phyloP scores from a whole-genome alignment of 2,329 filamentous ascomycete genomes.

The Cryphonectria radicalis region DNA sequence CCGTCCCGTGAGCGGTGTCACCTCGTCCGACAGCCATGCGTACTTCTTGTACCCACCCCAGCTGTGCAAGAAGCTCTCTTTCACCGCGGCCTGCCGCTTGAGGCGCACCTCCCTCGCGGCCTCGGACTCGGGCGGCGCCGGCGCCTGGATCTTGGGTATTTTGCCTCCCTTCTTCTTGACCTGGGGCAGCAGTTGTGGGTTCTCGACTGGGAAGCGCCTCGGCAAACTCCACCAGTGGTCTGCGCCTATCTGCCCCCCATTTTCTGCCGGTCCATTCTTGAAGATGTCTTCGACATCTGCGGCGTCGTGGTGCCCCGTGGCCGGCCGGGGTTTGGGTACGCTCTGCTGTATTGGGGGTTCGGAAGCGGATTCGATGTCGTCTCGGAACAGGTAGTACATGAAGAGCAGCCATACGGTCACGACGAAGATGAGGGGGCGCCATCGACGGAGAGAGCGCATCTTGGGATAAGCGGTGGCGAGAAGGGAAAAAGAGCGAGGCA shows the following conservation, averaged over 20 bases:
- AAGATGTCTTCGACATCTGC: constrained; percentile 18
- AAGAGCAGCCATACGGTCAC: constrained; percentile 26
- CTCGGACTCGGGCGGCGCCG: constrained; percentile 52
- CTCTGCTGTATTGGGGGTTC: constrained; percentile 26
- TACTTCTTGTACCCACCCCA: constrained; percentile 65
- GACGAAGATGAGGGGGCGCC: constrained; percentile 27
- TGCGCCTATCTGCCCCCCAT: constrained; percentile 23
- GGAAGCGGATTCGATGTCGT: constrained; percentile 23
- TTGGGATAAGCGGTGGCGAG: not conserved
- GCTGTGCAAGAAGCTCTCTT: constrained; percentile 55
- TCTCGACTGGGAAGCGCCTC: constrained; percentile 41
- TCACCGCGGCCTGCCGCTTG: constrained; percentile 49
- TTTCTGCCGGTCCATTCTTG: constrained; percentile 16
- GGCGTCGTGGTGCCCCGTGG: constrained; percentile 23
- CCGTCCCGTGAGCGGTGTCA: constrained; percentile 59
- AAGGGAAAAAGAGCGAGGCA: not conserved
- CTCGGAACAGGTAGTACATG: constrained; percentile 26
- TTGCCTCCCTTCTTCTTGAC: not conserved
- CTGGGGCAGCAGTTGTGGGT: constrained; percentile 42
- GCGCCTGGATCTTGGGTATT: constrained; percentile 62
- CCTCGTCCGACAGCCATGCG: constrained; percentile 68
- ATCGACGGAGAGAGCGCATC: constrained; percentile 28
- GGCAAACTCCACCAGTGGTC: constrained; percentile 41
- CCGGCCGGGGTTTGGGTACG: constrained; percentile 14
- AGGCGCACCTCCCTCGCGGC: constrained; percentile 42